These are phyloP conservation scores for Yamagishiella unicocca DNA, from an alignment of 139 green algal genomes.

Conservation along the genomic window DNA sequence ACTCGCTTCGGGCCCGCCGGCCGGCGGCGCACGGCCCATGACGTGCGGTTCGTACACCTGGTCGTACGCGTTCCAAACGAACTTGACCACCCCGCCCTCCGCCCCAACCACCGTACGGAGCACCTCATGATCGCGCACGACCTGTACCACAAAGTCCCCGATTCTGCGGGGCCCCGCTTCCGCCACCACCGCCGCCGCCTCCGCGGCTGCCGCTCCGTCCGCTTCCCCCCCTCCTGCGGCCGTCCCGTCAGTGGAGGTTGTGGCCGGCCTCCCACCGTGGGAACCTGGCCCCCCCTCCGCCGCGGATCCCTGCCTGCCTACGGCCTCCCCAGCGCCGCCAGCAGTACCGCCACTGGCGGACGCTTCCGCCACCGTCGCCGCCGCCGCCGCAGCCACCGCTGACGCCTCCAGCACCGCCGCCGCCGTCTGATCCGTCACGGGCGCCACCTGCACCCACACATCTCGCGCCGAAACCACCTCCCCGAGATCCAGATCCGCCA, in stretches of 20 bases:
- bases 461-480: conserved; percentile 51
- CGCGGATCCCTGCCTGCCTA: too few species aligned
- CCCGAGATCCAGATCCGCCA: conserved; percentile 54
- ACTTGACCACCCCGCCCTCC: conserved; percentile 29
- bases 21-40: too few species aligned
- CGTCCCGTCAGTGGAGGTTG: too few species aligned
- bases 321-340: too few species aligned
- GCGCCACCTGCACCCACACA: conserved; percentile 56
- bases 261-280: too few species aligned
- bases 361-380: neutral
- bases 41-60: conserved; percentile 28
- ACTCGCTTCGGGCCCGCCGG: too few species aligned
- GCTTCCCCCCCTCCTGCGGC: neutral
- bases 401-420: neutral
- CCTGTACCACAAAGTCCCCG: conserved; percentile 12
- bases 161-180: neutral
- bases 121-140: neutral
- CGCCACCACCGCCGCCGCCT: too few species aligned
- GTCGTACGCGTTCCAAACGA: conserved; percentile 46
- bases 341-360: too few species aligned
- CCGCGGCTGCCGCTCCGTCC: neutral
- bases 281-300: too few species aligned
- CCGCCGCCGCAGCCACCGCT: neutral
- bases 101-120: conserved; percentile 18
- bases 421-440: neutral